These are phyloP conservation scores for Adansonia digitata DNA, from an alignment of 345 rosid species.

Conservation along the genomic window DNA sequence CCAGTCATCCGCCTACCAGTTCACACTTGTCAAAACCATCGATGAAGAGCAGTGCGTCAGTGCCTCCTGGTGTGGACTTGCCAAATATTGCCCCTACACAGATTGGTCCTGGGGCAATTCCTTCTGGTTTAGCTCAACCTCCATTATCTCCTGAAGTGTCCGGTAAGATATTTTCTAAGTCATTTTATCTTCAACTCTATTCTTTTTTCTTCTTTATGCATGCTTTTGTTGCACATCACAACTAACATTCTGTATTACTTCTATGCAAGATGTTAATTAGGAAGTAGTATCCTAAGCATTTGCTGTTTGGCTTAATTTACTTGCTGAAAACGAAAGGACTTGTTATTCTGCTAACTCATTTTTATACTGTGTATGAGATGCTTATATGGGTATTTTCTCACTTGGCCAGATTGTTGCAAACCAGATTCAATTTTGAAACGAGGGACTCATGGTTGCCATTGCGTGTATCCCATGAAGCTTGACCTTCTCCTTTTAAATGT, in stretches of 20 bases:
- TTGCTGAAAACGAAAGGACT: background rate
- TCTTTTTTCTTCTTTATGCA: background rate
- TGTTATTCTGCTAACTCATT: background rate
- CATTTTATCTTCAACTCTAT: background rate
- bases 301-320: background rate
- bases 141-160: slow-evolving; percentile 72
- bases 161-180: slow-evolving; percentile 37
- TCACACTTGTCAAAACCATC: slow-evolving; percentile 58
- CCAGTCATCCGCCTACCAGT: slow-evolving; percentile 60
- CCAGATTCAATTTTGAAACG: slow-evolving; percentile 69
- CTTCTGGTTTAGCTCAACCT: slow-evolving; percentile 64
- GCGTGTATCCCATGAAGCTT: slow-evolving; percentile 93
- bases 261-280: background rate
- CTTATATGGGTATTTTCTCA: slow-evolving; percentile 18
- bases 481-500: slow-evolving; percentile 88
- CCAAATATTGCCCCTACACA: slow-evolving; percentile 69
- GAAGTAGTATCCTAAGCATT: background rate
- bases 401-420: slow-evolving; percentile 79
- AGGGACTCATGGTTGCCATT: slow-evolving; percentile 70
- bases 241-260: background rate
- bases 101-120: slow-evolving; percentile 42
- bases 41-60: slow-evolving; percentile 43
- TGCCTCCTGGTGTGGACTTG: slow-evolving; percentile 54
- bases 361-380: background rate
- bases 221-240: background rate